Conservation (phyloP, 2,329 filamentous ascomycete species). For the Cryphonectria radicalis region DNA sequence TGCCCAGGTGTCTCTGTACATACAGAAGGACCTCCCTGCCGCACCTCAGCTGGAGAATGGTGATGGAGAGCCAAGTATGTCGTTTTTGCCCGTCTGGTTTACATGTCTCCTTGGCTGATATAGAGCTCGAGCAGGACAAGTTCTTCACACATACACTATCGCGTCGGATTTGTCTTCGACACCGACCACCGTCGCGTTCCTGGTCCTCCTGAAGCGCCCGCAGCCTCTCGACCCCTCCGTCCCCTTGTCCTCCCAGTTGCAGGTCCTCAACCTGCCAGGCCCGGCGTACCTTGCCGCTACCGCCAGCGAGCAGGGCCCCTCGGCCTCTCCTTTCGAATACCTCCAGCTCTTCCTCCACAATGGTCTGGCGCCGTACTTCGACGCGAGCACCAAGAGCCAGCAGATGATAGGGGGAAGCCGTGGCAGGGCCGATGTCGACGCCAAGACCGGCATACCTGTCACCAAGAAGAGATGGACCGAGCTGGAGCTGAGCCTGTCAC, state of each 20-base stretch:
- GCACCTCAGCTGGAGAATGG: slow-evolving; percentile 57
- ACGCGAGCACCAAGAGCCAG: slow-evolving; percentile 88
- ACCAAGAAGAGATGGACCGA: slow-evolving; percentile 97
- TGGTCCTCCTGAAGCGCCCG: slow-evolving; percentile 88
- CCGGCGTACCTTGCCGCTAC: slow-evolving; percentile 71
- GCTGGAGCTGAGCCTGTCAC: slow-evolving; percentile 84
- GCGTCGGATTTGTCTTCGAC: slow-evolving; percentile 81
- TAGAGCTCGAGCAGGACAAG: slow-evolving; percentile 41
- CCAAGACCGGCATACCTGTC: slow-evolving; percentile 93
- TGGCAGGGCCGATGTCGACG: slow-evolving; percentile 81
- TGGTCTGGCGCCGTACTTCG: slow-evolving; percentile 93
- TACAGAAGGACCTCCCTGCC: slow-evolving; percentile 77
- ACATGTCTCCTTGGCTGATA: neutral
- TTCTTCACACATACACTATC: slow-evolving; percentile 75
- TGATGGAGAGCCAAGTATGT: slow-evolving; percentile 49
- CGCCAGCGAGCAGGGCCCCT: slow-evolving; percentile 70
- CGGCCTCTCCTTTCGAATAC: slow-evolving; percentile 86
- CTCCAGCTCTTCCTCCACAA: slow-evolving; percentile 91
- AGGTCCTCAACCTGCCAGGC: slow-evolving; percentile 90
- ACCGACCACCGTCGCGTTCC: slow-evolving; percentile 79
- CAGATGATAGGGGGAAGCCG: slow-evolving; percentile 68
- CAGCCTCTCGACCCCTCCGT: slow-evolving; percentile 82
- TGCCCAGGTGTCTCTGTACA: slow-evolving; percentile 84
- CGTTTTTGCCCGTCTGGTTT: neutral
- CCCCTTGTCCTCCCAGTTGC: slow-evolving; percentile 85